Percentiles rank a stretch among this genome's conserved stretches.
Conservation (phyloP, 768 basidiomycete species). For the Kwoniella sp. region DNA sequence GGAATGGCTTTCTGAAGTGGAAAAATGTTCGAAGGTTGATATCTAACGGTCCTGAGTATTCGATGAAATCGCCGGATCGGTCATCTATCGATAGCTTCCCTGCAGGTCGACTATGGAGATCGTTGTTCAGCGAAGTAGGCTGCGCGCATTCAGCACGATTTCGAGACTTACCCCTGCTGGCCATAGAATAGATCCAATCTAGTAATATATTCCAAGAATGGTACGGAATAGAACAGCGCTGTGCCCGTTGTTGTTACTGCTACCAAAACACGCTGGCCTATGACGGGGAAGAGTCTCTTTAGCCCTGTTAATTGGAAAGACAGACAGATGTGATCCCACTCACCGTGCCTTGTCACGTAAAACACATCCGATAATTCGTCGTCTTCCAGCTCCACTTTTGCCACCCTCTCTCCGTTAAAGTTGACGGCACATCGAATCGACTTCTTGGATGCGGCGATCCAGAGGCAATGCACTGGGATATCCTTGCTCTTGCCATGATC, state of each 20-base stretch:
- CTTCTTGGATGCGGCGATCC: conserved; percentile 64
- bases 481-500: conserved; percentile 50
- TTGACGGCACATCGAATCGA: conserved; percentile 64
- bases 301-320: neutral
- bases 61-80: conserved; percentile 55
- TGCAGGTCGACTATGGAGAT: conserved; percentile 42
- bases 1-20: conserved; percentile 52
- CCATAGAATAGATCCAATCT: conserved; percentile 44
- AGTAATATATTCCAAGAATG: conserved; percentile 49
- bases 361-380: conserved; percentile 62
- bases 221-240: conserved; percentile 50
- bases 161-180: conserved; percentile 35
- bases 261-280: conserved; percentile 52
- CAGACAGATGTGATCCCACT: conserved; percentile 40
- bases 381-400: conserved; percentile 69
- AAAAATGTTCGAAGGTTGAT: conserved; percentile 54
- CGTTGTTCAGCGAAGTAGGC: too few species aligned
- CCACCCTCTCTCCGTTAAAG: conserved; percentile 68
- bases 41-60: conserved; percentile 48
- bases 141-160: too few species aligned
- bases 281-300: neutral
- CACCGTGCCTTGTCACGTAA: conserved; percentile 66
- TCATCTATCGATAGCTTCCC: conserved; percentile 54
- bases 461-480: conserved; percentile 56
- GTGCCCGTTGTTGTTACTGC: conserved; percentile 47